Evolutionary conservation across 2,329 filamentous ascomycete genomes (phyloP), one percentile per base, ranked within the genome.

Genomic region (Didymella keratinophila): DNA sequence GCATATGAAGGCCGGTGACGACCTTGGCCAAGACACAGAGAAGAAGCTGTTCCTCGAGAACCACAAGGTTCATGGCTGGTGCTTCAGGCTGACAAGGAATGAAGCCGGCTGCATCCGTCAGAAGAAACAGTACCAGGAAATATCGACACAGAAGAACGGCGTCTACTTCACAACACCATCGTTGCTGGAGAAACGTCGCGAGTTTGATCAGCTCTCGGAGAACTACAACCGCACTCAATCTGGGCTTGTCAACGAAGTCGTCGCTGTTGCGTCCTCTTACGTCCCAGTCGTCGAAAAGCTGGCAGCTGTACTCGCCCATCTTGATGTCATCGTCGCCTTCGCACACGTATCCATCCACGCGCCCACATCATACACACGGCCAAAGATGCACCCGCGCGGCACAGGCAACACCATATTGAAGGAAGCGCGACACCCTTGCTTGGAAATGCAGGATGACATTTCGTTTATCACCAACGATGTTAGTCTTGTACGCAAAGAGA

Each of bases 381-480:
- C 95, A 4, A 96, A 86, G 74, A 93, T 99, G 73, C 93, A 99
- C 73, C 84, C 88, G 11, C 91, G 95, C 30, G 95, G 94, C 27
- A 87, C 91, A 45, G 95, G 94, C 3, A 89, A 93, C 69, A 99
- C 95, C 0, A 81, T 96, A 21, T 84, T 99, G n/a, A 91, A 89
- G 64, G 96, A 97, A 79, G 92, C 95, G 2, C 90, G 96, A 11
- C 95, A 99, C 73, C 96, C 96, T 0, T 99, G 95, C 74, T 91
- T 99, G 87, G 95, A 99, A 76, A 93, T 97, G 86, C 95, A 99
- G 78, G 96, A 99, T 70, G 95, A 99, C 71, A 89, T 99, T 41
- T 93, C 94, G 62, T 99, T 99, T 80, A 99, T 99, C 78, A 97
- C 94, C 56, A 99, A 99, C 76, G 94, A 99, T 68, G 92, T 98